These are phyloP conservation scores for Stenogyne calaminthoides DNA, from an alignment of 305 asterid genomes.

Conservation along the genomic window DNA sequence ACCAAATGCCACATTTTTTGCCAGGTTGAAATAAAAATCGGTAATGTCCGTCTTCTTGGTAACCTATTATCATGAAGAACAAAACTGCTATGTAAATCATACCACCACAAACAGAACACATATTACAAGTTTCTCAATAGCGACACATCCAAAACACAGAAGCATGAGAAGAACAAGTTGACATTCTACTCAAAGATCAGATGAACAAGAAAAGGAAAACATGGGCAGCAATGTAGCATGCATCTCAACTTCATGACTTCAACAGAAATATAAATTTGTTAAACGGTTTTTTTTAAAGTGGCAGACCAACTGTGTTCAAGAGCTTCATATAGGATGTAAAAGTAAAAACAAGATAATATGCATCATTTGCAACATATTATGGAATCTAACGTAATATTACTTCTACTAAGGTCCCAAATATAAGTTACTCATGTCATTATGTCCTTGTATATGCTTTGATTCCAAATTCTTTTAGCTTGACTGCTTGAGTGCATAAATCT, in stretches of 20 bases:
- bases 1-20: conserved; percentile 84
- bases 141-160: background rate
- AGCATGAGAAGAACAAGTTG: background rate
- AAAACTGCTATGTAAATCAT: conserved; percentile 5
- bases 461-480: background rate
- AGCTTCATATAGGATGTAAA: background rate
- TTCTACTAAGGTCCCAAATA: background rate
- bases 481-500: background rate
- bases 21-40: conserved; percentile 79
- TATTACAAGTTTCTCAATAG: background rate
- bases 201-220: background rate
- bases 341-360: background rate
- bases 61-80: conserved; percentile 49
- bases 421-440: background rate
- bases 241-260: conserved; percentile 4
- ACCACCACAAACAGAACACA: background rate
- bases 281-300: background rate
- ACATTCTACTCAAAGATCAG: background rate
- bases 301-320: background rate
- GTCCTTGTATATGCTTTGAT: background rate
- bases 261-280: background rate
- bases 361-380: background rate
- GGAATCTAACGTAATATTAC: background rate
- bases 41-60: conserved; percentile 77
- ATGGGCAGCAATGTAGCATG: background rate